phyloP scores from a whole-genome alignment of 1,284 basidiomycete genomes.

The Singerocomus rubriflavus region DNA sequence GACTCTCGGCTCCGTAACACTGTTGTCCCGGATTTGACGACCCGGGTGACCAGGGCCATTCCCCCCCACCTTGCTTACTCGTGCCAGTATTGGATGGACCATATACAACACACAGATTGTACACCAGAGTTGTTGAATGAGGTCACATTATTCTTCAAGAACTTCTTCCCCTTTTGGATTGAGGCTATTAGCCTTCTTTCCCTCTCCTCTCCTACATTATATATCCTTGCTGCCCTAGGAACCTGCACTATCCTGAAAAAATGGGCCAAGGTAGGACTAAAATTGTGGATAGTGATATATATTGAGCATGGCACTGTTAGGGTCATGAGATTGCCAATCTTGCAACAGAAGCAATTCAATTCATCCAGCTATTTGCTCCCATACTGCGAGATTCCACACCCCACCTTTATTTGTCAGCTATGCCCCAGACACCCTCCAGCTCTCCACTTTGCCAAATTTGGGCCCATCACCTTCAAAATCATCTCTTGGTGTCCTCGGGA shows the following conservation, averaged over 20 bases:
- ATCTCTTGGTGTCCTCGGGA: slow-evolving; percentile 9
- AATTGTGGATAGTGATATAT: neutral
- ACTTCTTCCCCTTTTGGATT: slow-evolving; percentile 19
- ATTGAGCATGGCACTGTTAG: slow-evolving; percentile 10
- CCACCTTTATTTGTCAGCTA: slow-evolving; percentile 24
- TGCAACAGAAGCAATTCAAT: slow-evolving; percentile 20
- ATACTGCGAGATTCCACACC: slow-evolving; percentile 21
- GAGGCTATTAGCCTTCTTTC: slow-evolving; percentile 26
- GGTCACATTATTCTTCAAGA: slow-evolving; percentile 19
- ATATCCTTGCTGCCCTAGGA: slow-evolving; percentile 9
- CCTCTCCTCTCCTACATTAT: neutral
- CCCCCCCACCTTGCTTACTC: slow-evolving; percentile 13
- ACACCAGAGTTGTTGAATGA: slow-evolving; percentile 15
- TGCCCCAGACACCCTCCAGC: slow-evolving; percentile 21
- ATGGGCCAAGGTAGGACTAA: slow-evolving; percentile 21
- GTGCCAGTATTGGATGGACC: slow-evolving; percentile 24
- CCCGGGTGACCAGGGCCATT: slow-evolving; percentile 5
- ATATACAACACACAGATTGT: slow-evolving; percentile 9
- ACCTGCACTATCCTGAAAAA: slow-evolving; percentile 8
- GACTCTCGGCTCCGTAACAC: slow-evolving; percentile 16
- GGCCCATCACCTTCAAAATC: slow-evolving; percentile 17
- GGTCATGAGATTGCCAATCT: slow-evolving; percentile 16
- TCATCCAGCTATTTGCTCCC: slow-evolving; percentile 20
- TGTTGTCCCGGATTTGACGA: slow-evolving; percentile 2
- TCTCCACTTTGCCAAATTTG: slow-evolving; percentile 18